Evolutionary conservation across 2,329 filamentous ascomycete species (phyloP).

Genomic region (Daldinia eschscholtzii): DNA sequence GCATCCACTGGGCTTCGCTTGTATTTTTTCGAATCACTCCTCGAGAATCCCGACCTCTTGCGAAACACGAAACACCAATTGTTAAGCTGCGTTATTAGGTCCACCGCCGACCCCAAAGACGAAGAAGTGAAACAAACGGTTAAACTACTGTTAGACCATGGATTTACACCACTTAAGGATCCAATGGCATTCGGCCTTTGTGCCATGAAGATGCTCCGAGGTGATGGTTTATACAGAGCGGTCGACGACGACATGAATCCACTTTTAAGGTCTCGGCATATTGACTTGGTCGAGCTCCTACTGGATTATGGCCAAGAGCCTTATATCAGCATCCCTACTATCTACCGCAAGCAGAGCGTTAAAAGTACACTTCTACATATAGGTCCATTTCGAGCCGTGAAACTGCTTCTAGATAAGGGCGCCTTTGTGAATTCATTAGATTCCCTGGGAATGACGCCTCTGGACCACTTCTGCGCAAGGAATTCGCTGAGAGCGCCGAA

Average conservation of each 20-base stretch:
- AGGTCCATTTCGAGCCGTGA: neutral
- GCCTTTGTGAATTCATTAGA: slow-evolving; percentile 12
- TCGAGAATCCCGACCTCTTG: slow-evolving; percentile 13
- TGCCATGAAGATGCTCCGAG: slow-evolving; percentile 2
- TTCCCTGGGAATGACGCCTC: slow-evolving; percentile 13
- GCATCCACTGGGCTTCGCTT: slow-evolving; percentile 19
- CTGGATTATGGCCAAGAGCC: slow-evolving; percentile 22
- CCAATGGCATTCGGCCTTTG: slow-evolving; percentile 4
- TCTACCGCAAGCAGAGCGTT: neutral
- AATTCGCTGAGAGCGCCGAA: slow-evolving; percentile 1
- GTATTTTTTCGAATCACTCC: slow-evolving; percentile 25
- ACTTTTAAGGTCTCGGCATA: neutral
- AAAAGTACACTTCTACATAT: neutral
- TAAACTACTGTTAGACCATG: slow-evolving; percentile 14
- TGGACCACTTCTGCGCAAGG: slow-evolving; percentile 18
- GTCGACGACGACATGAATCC: slow-evolving; percentile 3
- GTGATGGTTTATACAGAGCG: neutral
- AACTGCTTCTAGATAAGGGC: slow-evolving; percentile 13
- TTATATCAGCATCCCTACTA: slow-evolving; percentile 8
- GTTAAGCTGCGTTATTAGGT: slow-evolving; percentile 6
- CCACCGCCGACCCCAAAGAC: neutral
- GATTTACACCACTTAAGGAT: slow-evolving; percentile 14
- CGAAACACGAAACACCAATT: slow-evolving; percentile 7
- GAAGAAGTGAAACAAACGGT: slow-evolving; percentile 7
- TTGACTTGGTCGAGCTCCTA: slow-evolving; percentile 3